phyloP scores from a whole-genome alignment of 768 basidiomycete species.

The Lactarius hengduanensis region DNA sequence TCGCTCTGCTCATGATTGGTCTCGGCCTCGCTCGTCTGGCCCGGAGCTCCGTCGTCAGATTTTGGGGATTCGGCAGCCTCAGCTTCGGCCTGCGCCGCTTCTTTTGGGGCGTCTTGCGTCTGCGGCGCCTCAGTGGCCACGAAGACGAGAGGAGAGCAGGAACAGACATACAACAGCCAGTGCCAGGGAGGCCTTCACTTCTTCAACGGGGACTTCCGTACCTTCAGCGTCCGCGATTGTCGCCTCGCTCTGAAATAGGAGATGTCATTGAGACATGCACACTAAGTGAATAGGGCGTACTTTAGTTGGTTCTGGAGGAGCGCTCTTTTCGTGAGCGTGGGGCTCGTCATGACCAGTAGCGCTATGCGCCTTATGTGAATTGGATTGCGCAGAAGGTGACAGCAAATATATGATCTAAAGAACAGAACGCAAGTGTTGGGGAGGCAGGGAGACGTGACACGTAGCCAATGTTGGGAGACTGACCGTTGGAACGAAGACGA shows the following conservation, averaged over 20 bases:
- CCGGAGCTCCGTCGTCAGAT: conserved; percentile 27
- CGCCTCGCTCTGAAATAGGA: conserved; percentile 10
- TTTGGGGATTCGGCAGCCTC: conserved; percentile 23
- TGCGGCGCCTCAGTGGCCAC: conserved; percentile 9
- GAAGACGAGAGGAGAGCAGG: neutral
- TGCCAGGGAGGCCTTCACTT: conserved; percentile 32
- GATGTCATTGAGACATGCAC: neutral
- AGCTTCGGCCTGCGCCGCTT: conserved; percentile 32
- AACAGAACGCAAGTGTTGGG: neutral
- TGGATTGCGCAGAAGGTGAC: conserved; percentile 26
- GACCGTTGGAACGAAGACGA: conserved; percentile 28
- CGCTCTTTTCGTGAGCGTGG: conserved; percentile 48
- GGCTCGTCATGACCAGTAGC: conserved; percentile 56
- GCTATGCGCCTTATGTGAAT: conserved; percentile 43
- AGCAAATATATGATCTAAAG: conserved; percentile 24
- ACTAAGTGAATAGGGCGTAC: neutral
- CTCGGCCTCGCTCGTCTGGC: conserved; percentile 31
- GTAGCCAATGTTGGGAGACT: conserved; percentile 9
- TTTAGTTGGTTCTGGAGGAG: conserved; percentile 9
- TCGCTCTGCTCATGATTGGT: conserved; percentile 30
- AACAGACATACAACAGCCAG: conserved; percentile 29
- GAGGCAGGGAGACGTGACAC: conserved; percentile 34
- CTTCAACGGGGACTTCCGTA: conserved; percentile 32
- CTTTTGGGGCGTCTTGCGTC: conserved; percentile 31
- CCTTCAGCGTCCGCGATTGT: conserved; percentile 33